phyloP scores from a whole-genome alignment of 768 basidiomycete species.

The Glaciozyma martinii region DNA sequence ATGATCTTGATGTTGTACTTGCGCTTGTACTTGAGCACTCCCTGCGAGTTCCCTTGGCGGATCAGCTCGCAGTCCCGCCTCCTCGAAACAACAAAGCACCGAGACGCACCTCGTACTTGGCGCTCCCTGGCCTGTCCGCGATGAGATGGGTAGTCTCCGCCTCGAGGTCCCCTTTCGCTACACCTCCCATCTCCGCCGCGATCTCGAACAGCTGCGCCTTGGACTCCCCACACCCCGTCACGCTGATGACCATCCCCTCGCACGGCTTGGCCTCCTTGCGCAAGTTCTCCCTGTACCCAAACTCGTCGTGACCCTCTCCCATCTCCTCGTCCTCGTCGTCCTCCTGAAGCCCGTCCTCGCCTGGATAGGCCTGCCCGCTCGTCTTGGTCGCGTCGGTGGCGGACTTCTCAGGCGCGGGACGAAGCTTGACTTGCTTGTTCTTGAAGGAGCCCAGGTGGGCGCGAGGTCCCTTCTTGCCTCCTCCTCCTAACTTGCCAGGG shows the following conservation, averaged over 20 bases:
- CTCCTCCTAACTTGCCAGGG: neutral
- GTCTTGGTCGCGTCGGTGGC: slow-evolving; percentile 14
- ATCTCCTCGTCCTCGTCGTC: slow-evolving; percentile 3
- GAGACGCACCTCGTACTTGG: slow-evolving; percentile 19
- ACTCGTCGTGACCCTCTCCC: neutral
- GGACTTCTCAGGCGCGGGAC: slow-evolving; percentile 8
- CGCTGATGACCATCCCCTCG: slow-evolving; percentile 5
- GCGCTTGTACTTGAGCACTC: slow-evolving; percentile 5
- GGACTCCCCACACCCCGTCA: slow-evolving; percentile 10
- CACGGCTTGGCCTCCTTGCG: slow-evolving; percentile 5
- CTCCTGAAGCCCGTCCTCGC: neutral
- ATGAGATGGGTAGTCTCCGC: slow-evolving; percentile 22
- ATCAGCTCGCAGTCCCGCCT: neutral
- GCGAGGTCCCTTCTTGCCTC: neutral
- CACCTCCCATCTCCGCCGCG: slow-evolving; percentile 13
- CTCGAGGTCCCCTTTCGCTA: slow-evolving; percentile 6
- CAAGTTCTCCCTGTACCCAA: slow-evolving; percentile 1
- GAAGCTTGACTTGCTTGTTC: neutral
- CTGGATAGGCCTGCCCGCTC: slow-evolving; percentile 5
- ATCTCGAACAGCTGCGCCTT: slow-evolving; percentile 16
- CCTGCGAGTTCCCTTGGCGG: neutral
- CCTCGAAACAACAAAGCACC: too few species aligned
- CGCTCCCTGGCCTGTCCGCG: neutral
- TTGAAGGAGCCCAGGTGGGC: neutral
- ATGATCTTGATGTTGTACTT: slow-evolving; percentile 14